Percentiles rank a stretch among this genome's conserved stretches.
Conservation (phyloP, 108 stramenopile species). For the Asterionellopsis glacialis region DNA sequence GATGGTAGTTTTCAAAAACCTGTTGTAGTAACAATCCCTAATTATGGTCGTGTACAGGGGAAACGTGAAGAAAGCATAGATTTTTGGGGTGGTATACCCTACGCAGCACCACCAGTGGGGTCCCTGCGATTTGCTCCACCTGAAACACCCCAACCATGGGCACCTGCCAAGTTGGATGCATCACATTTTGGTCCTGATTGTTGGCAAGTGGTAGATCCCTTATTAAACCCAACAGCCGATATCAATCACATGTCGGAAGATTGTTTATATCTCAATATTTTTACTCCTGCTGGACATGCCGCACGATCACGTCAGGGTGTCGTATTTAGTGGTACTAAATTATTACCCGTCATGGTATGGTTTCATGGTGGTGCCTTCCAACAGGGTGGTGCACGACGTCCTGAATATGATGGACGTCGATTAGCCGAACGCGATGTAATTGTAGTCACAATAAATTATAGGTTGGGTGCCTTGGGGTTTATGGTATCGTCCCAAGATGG, state of each 20-base stretch:
- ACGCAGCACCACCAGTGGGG: conserved; percentile 56
- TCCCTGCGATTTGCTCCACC: conserved; percentile 50
- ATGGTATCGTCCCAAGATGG: conserved; percentile 43
- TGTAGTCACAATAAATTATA: conserved; percentile 70
- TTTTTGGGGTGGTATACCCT: conserved; percentile 53
- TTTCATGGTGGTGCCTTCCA: conserved; percentile 67
- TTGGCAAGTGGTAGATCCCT: conserved; percentile 54
- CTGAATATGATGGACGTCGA: conserved; percentile 50
- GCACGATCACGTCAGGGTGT: neutral
- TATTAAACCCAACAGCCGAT: conserved; percentile 39
- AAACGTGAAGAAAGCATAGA: conserved; percentile 38
- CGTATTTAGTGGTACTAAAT: neutral
- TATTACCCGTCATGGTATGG: conserved; percentile 57
- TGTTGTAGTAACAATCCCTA: conserved; percentile 1
- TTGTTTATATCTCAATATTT: conserved; percentile 71
- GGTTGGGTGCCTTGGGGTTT: conserved; percentile 68
- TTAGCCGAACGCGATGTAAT: conserved; percentile 54
- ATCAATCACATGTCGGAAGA: conserved; percentile 60
- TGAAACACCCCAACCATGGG: conserved; percentile 42
- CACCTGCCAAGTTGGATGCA: conserved; percentile 48
- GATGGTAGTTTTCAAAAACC: neutral
- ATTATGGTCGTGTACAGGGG: conserved; percentile 34
- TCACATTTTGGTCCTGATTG: conserved; percentile 59
- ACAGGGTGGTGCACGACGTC: conserved; percentile 39
- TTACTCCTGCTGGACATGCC: conserved; percentile 48